phyloP scores from a whole-genome alignment of 345 rosid species.

The Fremontodendron californicum region DNA sequence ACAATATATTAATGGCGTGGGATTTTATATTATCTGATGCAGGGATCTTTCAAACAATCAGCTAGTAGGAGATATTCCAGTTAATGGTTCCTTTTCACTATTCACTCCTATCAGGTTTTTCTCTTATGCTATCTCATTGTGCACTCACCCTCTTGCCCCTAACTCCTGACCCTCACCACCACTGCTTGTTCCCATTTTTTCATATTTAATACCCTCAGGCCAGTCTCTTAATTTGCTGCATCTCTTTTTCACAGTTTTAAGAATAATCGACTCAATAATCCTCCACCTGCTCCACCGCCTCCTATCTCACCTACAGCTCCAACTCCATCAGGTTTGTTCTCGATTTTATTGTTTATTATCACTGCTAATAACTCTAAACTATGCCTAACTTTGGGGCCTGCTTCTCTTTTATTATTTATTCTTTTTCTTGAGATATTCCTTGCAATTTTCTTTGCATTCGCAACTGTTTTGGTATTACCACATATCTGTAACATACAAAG shows the following conservation, averaged over 20 bases:
- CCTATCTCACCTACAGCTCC: conserved; percentile 33
- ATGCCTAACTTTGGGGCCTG: neutral
- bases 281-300: conserved; percentile 49
- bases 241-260: neutral
- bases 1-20: neutral
- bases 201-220: neutral
- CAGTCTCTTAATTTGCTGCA: neutral
- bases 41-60: neutral
- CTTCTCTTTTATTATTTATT: neutral
- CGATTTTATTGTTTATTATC: neutral
- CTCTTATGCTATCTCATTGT: neutral
- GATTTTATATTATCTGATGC: neutral
- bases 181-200: neutral
- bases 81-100: neutral
- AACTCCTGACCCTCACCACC: neutral
- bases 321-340: conserved; percentile 12
- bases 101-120: neutral
- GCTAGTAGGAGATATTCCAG: neutral
- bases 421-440: neutral
- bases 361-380: neutral
- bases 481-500: neutral
- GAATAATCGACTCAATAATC: conserved; percentile 21
- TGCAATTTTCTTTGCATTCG: neutral
- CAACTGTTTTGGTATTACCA: neutral
- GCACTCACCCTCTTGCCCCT: neutral